Percentiles rank a stretch among this genome's conserved stretches.
Evolutionary conservation across 2,329 filamentous ascomycete species (phyloP).

Genomic region (Colletotrichum sp.): DNA sequence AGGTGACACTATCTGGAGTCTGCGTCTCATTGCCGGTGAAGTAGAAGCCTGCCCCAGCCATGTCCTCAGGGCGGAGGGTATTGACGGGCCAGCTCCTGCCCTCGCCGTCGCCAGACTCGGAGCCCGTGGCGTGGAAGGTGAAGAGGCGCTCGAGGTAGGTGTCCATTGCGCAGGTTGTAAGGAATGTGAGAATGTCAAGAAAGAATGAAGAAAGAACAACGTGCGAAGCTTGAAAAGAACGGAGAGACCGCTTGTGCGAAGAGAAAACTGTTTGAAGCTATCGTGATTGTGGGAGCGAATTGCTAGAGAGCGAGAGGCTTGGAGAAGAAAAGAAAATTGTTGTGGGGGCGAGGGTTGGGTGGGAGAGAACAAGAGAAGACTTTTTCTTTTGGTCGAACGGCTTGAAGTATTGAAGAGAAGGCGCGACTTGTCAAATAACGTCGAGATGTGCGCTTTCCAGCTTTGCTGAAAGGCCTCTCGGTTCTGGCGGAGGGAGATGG

Average conservation of each 20-base stretch:
- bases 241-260: neutral
- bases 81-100: neutral
- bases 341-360: fast-evolving
- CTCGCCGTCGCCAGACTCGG: neutral
- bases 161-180: neutral
- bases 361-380: neutral
- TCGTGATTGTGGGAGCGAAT: neutral
- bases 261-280: fast-evolving
- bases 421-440: neutral
- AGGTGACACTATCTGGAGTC: neutral
- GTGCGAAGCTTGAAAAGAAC: neutral
- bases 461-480: neutral
- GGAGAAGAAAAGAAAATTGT: neutral
- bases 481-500: neutral
- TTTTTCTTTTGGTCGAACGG: neutral
- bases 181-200: neutral
- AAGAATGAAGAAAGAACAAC: neutral
- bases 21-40: neutral
- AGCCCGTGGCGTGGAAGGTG: neutral
- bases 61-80: neutral
- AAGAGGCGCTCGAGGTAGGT: neutral
- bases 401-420: neutral
- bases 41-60: neutral
- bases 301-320: neutral
- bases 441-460: neutral